Evolutionary conservation across 495 filamentous ascomycete species (phyloP).

Genomic region (Chlorociboria aeruginascens): DNA sequence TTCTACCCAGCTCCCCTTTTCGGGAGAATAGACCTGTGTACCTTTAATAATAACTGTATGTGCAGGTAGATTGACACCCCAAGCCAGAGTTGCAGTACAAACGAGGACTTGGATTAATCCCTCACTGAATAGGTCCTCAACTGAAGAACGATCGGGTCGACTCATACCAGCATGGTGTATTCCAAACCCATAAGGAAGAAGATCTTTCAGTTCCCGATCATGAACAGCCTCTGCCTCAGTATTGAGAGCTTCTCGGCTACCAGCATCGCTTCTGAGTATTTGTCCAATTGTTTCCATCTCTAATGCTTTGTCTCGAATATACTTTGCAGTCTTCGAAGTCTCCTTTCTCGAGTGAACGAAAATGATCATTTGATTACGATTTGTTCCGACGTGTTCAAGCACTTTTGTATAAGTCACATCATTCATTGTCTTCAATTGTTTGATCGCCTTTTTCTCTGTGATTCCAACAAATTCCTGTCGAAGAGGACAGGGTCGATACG

Average conservation of each 20-base stretch:
- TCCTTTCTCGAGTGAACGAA: slow-evolving; percentile 98
- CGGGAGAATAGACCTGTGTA: slow-evolving; percentile 94
- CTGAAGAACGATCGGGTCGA: slow-evolving; percentile 81
- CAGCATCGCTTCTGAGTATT: slow-evolving; percentile 87
- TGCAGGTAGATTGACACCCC: slow-evolving; percentile 91
- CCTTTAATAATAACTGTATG: slow-evolving; percentile 97
- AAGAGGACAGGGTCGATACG: slow-evolving; percentile 84
- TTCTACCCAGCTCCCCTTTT: slow-evolving; percentile 98
- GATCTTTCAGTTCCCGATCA: slow-evolving; percentile 84
- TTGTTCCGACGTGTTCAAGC: slow-evolving; percentile 84
- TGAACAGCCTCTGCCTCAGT: slow-evolving; percentile 74
- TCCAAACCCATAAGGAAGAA: slow-evolving; percentile 91
- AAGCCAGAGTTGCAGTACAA: slow-evolving; percentile 90
- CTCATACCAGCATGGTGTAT: slow-evolving; percentile 98
- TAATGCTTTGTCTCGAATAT: slow-evolving; percentile 88
- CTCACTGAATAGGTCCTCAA: slow-evolving; percentile 87
- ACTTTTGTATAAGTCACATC: slow-evolving; percentile 98
- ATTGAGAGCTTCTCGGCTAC: slow-evolving; percentile 74
- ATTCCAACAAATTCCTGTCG: slow-evolving; percentile 97
- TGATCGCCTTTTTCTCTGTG: slow-evolving; percentile 96
- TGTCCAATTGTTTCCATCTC: slow-evolving; percentile 95
- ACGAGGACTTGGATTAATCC: slow-evolving; percentile 90
- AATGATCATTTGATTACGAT: slow-evolving; percentile 93
- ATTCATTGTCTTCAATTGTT: slow-evolving; percentile 98
- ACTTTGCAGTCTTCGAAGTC: slow-evolving; percentile 92